A percentile compares a stretch with the other conserved stretches of the same genome.
phyloP scores from a whole-genome alignment of 2,329 filamentous ascomycete genomes.

The Alternaria infectoria region DNA sequence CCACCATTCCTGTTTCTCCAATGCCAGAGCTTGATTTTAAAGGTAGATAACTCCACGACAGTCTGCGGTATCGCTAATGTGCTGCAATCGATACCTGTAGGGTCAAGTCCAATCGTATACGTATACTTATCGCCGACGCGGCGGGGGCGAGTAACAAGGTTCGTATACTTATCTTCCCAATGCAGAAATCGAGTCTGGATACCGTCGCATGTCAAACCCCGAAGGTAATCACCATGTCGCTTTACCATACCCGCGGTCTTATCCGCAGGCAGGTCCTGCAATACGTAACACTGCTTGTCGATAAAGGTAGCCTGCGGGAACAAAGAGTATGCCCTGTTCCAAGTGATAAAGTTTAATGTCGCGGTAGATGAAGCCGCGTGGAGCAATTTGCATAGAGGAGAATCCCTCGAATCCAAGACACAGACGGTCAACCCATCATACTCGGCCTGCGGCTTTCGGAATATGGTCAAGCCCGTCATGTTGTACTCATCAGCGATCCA shows the following conservation, averaged over 20 bases:
- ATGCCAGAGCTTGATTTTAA: neutral
- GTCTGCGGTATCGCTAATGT: neutral
- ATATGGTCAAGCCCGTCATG: neutral
- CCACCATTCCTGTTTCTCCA: neutral
- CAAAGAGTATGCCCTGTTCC: neutral
- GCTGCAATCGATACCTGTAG: neutral
- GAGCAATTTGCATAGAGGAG: neutral
- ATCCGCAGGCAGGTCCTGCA: neutral
- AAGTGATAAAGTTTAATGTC: neutral
- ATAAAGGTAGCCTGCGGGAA: neutral
- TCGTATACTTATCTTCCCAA: neutral
- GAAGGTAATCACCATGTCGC: neutral
- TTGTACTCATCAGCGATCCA: neutral
- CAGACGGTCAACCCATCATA: neutral
- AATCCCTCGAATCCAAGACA: neutral
- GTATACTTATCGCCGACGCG: neutral
- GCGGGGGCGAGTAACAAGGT: neutral
- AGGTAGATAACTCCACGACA: neutral
- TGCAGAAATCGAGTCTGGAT: neutral
- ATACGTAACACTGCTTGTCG: neutral
- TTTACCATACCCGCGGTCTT: neutral
- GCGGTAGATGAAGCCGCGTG: neutral
- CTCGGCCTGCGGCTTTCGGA: neutral
- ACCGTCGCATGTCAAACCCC: neutral
- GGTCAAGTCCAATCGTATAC: neutral